Evolutionary conservation across 2,329 filamentous ascomycete species (phyloP), one percentile per base, ranked within the genome.

Genomic region (Waltergamsia citrina): DNA sequence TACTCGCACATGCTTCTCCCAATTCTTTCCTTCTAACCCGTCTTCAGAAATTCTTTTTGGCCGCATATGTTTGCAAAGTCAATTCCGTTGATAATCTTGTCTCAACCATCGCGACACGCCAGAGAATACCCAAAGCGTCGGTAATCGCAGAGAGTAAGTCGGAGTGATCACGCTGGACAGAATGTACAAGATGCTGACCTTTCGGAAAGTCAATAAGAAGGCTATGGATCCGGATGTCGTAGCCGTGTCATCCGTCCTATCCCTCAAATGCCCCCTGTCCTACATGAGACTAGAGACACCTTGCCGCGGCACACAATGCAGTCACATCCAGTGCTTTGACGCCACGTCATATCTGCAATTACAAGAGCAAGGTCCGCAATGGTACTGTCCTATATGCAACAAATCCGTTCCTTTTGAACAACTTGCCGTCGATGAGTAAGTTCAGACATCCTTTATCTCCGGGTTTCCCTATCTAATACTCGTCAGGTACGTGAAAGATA

Each of bases 281-380:
- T 94, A 86, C 23, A 74, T 87, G 54, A 74, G 88, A 39, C 81
- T 98, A 23, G 69, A 71, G 7, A 67, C 84, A 12, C 92, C 92
- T 1, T 86, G 86, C 45, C 79, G 92, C 22, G 85, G 85, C 4
- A 69, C 77, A 4, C 61, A 78, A 22, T 98, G 92, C 60, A 81
- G 75, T 4, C 92, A 98, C 54, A 84, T 92, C 18, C 86, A 94
- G 52, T 98, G 92, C 53, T 98, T 96, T 46, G 92, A 98, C 54
- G 90, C 84, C 4, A 81, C 77, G 4, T 93, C 86, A 3, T 98
- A 95, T 52, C 69, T 98, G 15, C 85, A 94, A 47, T 63, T 98
- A 19, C 90, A 96, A 53, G 87, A 96, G 53, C 92, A 98, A 62
- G 90, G 86, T 0, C 92, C 92, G 0, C 93, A 92, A 14, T 98